Base-by-base conservation (phyloP, 202 grass and related monocot species). In the Schoenoplectus tabernaemontani region DNA sequence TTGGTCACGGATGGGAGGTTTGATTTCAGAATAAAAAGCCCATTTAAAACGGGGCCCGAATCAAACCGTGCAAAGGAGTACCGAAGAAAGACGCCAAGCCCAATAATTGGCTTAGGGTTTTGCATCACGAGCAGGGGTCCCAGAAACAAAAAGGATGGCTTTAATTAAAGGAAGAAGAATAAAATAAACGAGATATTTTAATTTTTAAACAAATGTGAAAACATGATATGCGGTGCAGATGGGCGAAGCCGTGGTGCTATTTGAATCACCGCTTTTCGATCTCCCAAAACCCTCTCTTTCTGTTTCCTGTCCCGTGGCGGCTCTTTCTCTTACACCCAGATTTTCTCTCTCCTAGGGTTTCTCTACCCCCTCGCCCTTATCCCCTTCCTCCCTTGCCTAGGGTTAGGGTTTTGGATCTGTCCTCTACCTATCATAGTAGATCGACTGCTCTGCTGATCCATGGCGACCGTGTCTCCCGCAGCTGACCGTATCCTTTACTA, bases 401-500 rank as follows among this genome's bases (percentile, higher is more conserved):
- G 80, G 38, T 87, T 85, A 87, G 86, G 77, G 83, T 82, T 81
- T 53, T 84, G 90, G 87, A 90, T 96, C 89, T 85, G 82, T 78
- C 78, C 9, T 57, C 43, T 39, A 48, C 68, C 85, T 89, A 34
- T 50, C 28, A 5, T 53, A 42, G 37, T 76, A 76, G 82, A 76
- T 83, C 64, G 26, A 57, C 39, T 44, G 46, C 60, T 53, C 47
- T 62, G 82, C 86, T 32, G 8, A 76, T 73, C 57, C 79, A 96
- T 96, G 92, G 86, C 87, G 39, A 82, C 89, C 54, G 81, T 92
- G 33, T 85, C 89, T 84, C 83, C 82, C 80, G 71, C 84, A 24
- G 85, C 85, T 76, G 93, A 90, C 76, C 89, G 93, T 96, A 96
- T 96, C 93, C 93, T 96, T 88, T 8, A 0, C 5, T 41, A 44